These are phyloP conservation scores for Margaritispora aquatica DNA, from an alignment of 495 filamentous ascomycete species.

Conservation along the genomic window DNA sequence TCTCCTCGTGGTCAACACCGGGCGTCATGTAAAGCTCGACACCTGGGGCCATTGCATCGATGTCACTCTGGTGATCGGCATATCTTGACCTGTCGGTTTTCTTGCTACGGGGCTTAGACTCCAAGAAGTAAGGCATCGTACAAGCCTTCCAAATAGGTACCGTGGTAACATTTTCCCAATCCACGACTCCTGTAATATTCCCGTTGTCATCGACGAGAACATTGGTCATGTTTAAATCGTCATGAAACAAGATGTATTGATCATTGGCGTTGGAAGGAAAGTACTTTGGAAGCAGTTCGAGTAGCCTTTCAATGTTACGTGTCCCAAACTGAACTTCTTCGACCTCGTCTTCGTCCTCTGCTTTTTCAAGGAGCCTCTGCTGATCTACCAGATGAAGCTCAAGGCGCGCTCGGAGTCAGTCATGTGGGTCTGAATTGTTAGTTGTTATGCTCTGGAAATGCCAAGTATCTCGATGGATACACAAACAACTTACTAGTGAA, in stretches of 20 bases:
- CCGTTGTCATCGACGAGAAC: constrained; percentile 41
- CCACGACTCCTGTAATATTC: constrained; percentile 39
- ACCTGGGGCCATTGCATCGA: constrained; percentile 11
- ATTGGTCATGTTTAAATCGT: constrained; percentile 42
- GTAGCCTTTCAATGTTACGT: constrained; percentile 7
- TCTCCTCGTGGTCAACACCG: constrained; percentile 24
- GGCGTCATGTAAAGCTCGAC: constrained; percentile 15
- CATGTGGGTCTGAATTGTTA: too few species aligned
- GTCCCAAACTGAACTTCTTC: neutral
- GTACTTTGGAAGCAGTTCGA: constrained; percentile 11
- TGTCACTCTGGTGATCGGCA: constrained; percentile 26
- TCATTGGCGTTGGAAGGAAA: constrained; percentile 14
- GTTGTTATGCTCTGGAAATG: too few species aligned
- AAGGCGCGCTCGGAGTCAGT: constrained; percentile 24
- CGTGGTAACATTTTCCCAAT: constrained; percentile 48
- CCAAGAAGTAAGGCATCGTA: constrained; percentile 39
- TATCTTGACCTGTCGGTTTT: constrained; percentile 30
- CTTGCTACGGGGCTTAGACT: constrained; percentile 16
- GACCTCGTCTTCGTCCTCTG: neutral
- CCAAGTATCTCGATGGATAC: too few species aligned
- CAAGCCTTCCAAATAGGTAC: constrained; percentile 41
- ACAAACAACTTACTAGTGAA: too few species aligned
- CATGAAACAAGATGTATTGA: constrained; percentile 37
- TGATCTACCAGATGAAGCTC: neutral
- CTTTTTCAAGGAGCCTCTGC: neutral